These are phyloP conservation scores for Acmispon strigosus DNA, from an alignment of 306 rosid genomes.

Conservation along the genomic window DNA sequence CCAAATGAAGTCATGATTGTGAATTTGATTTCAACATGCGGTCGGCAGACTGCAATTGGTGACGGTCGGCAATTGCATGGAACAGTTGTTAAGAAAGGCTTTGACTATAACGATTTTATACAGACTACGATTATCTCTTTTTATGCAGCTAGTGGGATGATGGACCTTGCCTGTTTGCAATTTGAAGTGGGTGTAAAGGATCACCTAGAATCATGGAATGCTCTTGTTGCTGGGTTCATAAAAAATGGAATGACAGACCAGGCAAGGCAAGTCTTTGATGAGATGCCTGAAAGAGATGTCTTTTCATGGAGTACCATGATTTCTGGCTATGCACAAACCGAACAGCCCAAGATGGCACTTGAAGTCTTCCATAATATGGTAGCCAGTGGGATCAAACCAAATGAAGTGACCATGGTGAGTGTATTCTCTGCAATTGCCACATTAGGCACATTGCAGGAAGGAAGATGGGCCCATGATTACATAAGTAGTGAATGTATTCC, in stretches of 20 bases:
- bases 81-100: conserved; percentile 54
- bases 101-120: conserved; percentile 58
- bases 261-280: conserved; percentile 51
- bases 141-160: conserved; percentile 68
- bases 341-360: conserved; percentile 65
- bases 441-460: conserved; percentile 61
- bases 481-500: conserved; percentile 43
- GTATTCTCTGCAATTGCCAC: conserved; percentile 80
- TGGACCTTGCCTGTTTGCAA: conserved; percentile 53
- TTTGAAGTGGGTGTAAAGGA: conserved; percentile 55
- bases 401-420: conserved; percentile 89
- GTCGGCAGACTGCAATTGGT: conserved; percentile 30
- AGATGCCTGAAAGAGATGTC: conserved; percentile 77
- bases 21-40: conserved; percentile 75
- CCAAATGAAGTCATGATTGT: conserved; percentile 76
- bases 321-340: conserved; percentile 72
- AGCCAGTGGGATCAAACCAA: conserved; percentile 51
- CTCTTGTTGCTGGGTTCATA: conserved; percentile 61
- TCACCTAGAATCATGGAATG: conserved; percentile 80
- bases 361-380: conserved; percentile 70
- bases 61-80: conserved; percentile 75
- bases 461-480: conserved; percentile 70
- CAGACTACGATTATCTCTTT: conserved; percentile 76
- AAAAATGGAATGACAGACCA: conserved; percentile 53
- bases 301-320: conserved; percentile 85